These are phyloP conservation scores for Lentinula novae-zelandiae DNA, from an alignment of 1,284 basidiomycete species.

Conservation along the genomic window DNA sequence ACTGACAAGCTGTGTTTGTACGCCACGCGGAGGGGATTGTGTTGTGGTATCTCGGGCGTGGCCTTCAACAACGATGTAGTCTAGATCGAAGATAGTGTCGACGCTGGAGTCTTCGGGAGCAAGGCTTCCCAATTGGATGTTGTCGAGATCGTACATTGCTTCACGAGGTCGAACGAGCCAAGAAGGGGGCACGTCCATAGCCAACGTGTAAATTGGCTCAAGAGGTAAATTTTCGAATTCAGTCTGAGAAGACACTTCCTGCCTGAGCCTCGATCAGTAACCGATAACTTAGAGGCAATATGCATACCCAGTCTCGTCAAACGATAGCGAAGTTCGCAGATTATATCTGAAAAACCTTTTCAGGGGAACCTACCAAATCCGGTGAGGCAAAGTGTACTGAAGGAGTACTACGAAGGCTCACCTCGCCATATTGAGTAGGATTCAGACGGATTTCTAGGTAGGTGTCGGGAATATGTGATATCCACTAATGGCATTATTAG, in stretches of 20 bases:
- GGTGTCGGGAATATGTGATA: slow-evolving; percentile 56
- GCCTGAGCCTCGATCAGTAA: slow-evolving; percentile 29
- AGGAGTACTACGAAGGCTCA: slow-evolving; percentile 27
- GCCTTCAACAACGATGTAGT: slow-evolving; percentile 91
- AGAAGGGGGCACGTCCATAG: slow-evolving; percentile 84
- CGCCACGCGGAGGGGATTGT: slow-evolving; percentile 71
- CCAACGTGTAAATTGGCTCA: slow-evolving; percentile 85
- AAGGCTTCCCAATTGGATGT: slow-evolving; percentile 80
- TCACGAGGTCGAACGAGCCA: slow-evolving; percentile 92
- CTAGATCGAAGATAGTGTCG: slow-evolving; percentile 83
- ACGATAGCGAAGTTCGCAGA: slow-evolving; percentile 55
- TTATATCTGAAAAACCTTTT: slow-evolving; percentile 94
- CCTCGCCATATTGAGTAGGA: slow-evolving; percentile 65
- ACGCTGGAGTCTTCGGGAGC: slow-evolving; percentile 59
- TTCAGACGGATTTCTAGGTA: slow-evolving; percentile 76
- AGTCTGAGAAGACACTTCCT: slow-evolving; percentile 48
- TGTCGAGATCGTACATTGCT: slow-evolving; percentile 92
- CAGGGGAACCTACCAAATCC: slow-evolving; percentile 65
- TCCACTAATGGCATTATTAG: slow-evolving; percentile 40
- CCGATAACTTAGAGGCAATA: slow-evolving; percentile 1
- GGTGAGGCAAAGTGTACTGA: neutral
- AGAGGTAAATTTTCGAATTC: slow-evolving; percentile 53
- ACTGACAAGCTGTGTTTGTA: slow-evolving; percentile 77
- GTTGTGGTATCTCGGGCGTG: slow-evolving; percentile 77
- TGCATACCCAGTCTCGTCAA: slow-evolving; percentile 70